Evolutionary conservation across 2,329 filamentous ascomycete genomes (phyloP), one percentile per base, ranked within the genome.

Genomic region (Colletotrichum cereale): DNA sequence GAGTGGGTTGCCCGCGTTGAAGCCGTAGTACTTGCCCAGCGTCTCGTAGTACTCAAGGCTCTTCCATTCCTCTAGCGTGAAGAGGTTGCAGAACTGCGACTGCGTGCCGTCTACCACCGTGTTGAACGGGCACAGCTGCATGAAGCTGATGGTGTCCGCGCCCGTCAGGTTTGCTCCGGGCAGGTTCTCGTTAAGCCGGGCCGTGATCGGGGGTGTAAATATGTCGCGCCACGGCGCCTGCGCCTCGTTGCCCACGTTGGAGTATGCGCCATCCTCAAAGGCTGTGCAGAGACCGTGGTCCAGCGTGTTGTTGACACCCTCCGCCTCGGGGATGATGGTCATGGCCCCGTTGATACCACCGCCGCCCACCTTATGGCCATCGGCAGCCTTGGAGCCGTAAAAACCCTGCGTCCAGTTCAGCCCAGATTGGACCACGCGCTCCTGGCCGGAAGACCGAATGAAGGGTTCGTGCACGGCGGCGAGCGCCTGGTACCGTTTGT

Each of bases 121-220:
- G 75, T 92, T 88, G 82, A 94, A 97, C 0, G 95, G 91, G 77
- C 95, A 98, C 72, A 97, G 85, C 76, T 97, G 94, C 94, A 98
- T 97, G 42, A 98, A 79, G 68, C 87, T 88, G 67, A 95, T 84
- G 0, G 90, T 89, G 42, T 96, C 90, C 1, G 83, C 77, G 16
- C 85, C 78, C 3, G 87, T 88, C 52, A 97, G 80, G 72, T 92
- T 89, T 6, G 88, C 90, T 2, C 92, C 92, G 0, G 86, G 87
- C 0, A 98, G 85, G 72, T 91, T 88, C 18, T 82, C 76, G 78
- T 95, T 94, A 50, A 97, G 81, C 10, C 93, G 89, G 2, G 85
- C 80, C n/a, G 87, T 86, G 74, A 97, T 93, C 0, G 89, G 81
- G 0, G 90, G 88, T 1, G 90, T 85, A 78, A 96, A 97, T 6